Conservation (phyloP, 805 yeast genomes). For the Ogataea philodendri region DNA sequence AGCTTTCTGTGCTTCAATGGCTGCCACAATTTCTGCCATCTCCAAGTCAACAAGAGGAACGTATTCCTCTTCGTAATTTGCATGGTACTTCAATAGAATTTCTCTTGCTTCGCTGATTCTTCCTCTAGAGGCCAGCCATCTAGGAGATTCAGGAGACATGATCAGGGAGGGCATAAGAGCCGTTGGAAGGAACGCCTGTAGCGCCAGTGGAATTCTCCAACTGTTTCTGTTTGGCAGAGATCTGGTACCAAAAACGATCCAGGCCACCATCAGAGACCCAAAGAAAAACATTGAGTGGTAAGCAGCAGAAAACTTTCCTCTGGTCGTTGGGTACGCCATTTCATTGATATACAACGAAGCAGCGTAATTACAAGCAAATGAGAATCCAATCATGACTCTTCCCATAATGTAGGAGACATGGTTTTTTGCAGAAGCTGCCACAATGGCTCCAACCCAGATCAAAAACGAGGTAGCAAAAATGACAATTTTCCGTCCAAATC, state of each 20-base stretch:
- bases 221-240: conserved; percentile 24
- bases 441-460: conserved; percentile 19
- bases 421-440: conserved; percentile 18
- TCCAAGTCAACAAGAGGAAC: conserved; percentile 36
- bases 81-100: conserved; percentile 29
- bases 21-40: conserved; percentile 37
- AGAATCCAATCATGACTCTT: conserved; percentile 20
- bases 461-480: conserved; percentile 17
- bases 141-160: conserved; percentile 40
- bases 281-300: conserved; percentile 42
- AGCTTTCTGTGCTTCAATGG: conserved; percentile 33
- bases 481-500: conserved; percentile 16
- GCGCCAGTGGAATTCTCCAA: conserved; percentile 42
- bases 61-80: conserved; percentile 26
- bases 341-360: conserved; percentile 27
- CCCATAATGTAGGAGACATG: conserved; percentile 16
- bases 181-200: conserved; percentile 39
- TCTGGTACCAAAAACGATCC: conserved; percentile 43
- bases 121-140: conserved; percentile 35
- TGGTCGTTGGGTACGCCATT: conserved; percentile 36
- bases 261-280: conserved; percentile 42
- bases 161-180: conserved; percentile 31
- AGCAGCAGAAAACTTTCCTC: conserved; percentile 32
- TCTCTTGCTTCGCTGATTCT: conserved; percentile 34
- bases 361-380: conserved; percentile 18